phyloP scores from a whole-genome alignment of 805 yeast genomes.

The Huiozyma naganishii region DNA sequence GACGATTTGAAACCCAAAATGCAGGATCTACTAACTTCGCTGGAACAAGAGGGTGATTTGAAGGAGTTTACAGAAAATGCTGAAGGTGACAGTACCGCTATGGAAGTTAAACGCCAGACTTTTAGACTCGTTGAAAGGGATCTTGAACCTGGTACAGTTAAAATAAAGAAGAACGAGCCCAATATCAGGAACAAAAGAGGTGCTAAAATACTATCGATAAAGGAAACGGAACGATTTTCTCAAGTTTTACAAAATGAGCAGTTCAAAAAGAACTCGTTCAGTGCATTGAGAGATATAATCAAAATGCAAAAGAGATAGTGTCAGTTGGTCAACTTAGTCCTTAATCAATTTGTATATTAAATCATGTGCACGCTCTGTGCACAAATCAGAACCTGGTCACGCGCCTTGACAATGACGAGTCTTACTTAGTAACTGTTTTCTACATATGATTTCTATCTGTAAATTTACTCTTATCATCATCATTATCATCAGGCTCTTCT shows the following conservation, averaged over 20 bases:
- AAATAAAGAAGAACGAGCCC: conserved; percentile 34
- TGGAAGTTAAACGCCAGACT: conserved; percentile 2
- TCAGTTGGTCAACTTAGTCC: background rate
- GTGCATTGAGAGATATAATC: conserved; percentile 52
- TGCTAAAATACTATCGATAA: conserved; percentile 41
- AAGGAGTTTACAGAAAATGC: conserved; percentile 2
- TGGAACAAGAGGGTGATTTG: conserved; percentile 30
- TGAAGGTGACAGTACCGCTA: conserved; percentile 9
- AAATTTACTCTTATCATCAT: too few species aligned
- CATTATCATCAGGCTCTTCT: background rate
- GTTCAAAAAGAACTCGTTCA: conserved; percentile 53
- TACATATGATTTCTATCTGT: background rate
- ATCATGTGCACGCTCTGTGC: too few species aligned
- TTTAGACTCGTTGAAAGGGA: conserved; percentile 5
- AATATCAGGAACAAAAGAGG: conserved; percentile 46
- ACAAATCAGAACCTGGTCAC: background rate
- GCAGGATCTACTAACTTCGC: conserved; percentile 47
- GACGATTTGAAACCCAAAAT: conserved; percentile 59
- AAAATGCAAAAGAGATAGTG: conserved; percentile 22
- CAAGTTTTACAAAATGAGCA: conserved; percentile 42
- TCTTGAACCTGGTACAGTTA: conserved; percentile 12
- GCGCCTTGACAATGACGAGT: background rate
- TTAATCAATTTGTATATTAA: background rate
- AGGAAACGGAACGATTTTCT: conserved; percentile 50
- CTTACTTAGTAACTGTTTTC: background rate